Conservation (phyloP, 148 eudicot species). For the Arctostaphylos glauca region DNA sequence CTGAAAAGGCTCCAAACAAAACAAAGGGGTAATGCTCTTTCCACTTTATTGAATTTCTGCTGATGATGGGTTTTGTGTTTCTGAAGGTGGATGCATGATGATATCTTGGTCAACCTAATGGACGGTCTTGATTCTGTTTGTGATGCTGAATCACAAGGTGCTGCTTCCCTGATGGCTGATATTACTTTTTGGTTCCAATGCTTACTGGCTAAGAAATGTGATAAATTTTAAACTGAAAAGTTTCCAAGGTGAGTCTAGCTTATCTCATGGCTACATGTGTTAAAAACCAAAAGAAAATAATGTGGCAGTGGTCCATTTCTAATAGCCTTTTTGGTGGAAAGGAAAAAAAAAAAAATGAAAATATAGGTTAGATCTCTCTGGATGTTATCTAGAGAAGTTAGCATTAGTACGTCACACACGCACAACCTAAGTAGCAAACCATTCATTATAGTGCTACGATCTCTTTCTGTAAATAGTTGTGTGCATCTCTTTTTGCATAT, state of each 20-base stretch:
- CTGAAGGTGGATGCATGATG: too few species aligned
- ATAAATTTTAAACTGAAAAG: not conserved
- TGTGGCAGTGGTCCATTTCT: not conserved
- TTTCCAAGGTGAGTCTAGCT: not conserved
- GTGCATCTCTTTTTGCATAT: too few species aligned
- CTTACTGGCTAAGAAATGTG: conserved; percentile 30
- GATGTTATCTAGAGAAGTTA: too few species aligned
- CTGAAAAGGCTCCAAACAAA: conserved; percentile 1
- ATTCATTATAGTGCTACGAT: too few species aligned
- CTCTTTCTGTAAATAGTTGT: too few species aligned
- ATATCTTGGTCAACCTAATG: not conserved
- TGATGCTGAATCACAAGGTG: not conserved
- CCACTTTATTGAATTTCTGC: conserved; percentile 19
- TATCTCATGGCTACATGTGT: not conserved
- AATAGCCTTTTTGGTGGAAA: not conserved
- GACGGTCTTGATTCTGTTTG: conserved; percentile 10
- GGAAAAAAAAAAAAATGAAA: not conserved
- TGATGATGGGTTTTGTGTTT: conserved; percentile 7
- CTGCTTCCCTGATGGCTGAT: not conserved
- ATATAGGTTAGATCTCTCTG: not conserved
- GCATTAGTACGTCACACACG: too few species aligned
- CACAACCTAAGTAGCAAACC: too few species aligned
- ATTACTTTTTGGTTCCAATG: not conserved
- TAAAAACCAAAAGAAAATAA: not conserved
- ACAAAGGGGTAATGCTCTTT: not conserved